phyloP scores from a whole-genome alignment of 108 stramenopile genomes.

The Fistulifera solaris region DNA sequence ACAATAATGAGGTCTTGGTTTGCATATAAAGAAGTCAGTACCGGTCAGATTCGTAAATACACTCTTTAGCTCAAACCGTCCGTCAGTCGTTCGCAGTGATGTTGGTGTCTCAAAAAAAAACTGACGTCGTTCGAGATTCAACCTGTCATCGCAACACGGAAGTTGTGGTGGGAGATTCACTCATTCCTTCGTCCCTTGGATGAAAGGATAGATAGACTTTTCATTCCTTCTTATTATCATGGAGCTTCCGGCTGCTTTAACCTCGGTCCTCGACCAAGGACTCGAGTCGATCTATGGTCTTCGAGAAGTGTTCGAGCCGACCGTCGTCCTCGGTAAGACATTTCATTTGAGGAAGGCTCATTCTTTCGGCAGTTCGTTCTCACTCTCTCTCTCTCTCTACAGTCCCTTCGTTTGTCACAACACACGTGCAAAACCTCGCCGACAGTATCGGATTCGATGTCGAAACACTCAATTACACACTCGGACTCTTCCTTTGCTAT shows the following conservation, averaged over 20 bases:
- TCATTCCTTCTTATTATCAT: not conserved
- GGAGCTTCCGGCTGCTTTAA: constrained; percentile 17
- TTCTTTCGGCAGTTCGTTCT: constrained; percentile 4
- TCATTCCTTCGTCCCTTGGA: too few species aligned
- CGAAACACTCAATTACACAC: constrained; percentile 74
- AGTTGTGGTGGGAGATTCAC: not conserved
- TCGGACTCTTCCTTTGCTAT: constrained; percentile 85
- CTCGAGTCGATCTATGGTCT: constrained; percentile 68
- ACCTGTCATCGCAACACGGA: too few species aligned
- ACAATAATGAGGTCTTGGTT: too few species aligned
- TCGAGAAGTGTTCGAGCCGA: constrained; percentile 29
- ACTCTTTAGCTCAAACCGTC: too few species aligned
- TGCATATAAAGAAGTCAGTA: too few species aligned
- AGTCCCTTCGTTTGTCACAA: constrained; percentile 68
- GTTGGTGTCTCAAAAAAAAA: too few species aligned
- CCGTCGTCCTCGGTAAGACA: constrained; percentile 72
- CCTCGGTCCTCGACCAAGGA: constrained; percentile 30
- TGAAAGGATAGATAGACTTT: too few species aligned
- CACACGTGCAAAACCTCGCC: constrained; percentile 47
- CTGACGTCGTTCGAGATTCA: too few species aligned
- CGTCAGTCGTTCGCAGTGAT: too few species aligned
- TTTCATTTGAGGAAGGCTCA: constrained; percentile 2
- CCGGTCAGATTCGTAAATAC: too few species aligned
- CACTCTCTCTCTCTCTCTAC: constrained; percentile 12
- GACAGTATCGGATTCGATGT: constrained; percentile 75